phyloP scores from a whole-genome alignment of 2,329 filamentous ascomycete species.

The Niveomyces coronatus region DNA sequence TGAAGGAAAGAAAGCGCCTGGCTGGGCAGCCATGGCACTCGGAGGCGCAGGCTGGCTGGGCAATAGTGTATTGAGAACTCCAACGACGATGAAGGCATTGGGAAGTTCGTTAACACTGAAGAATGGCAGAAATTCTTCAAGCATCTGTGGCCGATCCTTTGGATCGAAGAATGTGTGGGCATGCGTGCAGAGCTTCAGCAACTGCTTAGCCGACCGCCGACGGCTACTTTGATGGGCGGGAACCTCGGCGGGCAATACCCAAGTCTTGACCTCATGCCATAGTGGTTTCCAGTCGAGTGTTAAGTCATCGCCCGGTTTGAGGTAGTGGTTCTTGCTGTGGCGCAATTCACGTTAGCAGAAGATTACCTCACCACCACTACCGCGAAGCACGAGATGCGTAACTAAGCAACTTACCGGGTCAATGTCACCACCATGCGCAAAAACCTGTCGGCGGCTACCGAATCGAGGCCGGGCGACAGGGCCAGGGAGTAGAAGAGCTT shows the following conservation, averaged over 20 bases:
- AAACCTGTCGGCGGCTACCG: slow-evolving; percentile 75
- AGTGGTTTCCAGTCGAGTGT: slow-evolving; percentile 85
- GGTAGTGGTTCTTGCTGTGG: slow-evolving; percentile 75
- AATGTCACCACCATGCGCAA: slow-evolving; percentile 92
- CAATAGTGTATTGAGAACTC: slow-evolving; percentile 74
- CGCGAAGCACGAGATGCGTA: background rate
- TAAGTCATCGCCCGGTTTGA: slow-evolving; percentile 84
- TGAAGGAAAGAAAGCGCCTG: slow-evolving; percentile 81
- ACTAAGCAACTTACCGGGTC: slow-evolving; percentile 60
- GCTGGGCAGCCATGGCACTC: slow-evolving; percentile 64
- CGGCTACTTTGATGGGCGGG: slow-evolving; percentile 51
- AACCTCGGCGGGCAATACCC: slow-evolving; percentile 78
- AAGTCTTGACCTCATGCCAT: slow-evolving; percentile 83
- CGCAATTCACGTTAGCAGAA: slow-evolving; percentile 9
- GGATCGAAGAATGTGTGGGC: slow-evolving; percentile 91
- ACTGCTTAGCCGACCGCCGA: slow-evolving; percentile 47
- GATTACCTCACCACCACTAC: background rate
- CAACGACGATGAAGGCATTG: slow-evolving; percentile 86
- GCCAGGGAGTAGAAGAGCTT: slow-evolving; percentile 91
- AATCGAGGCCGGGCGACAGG: slow-evolving; percentile 80
- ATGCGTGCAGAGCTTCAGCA: slow-evolving; percentile 85
- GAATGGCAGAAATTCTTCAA: slow-evolving; percentile 71
- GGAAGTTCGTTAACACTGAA: slow-evolving; percentile 92
- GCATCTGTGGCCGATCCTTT: slow-evolving; percentile 67
- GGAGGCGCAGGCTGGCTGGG: slow-evolving; percentile 72